A percentile compares a stretch with the other conserved stretches of the same genome.
Conservation (phyloP, 805 yeast genomes). For the Blastobotrys americana region DNA sequence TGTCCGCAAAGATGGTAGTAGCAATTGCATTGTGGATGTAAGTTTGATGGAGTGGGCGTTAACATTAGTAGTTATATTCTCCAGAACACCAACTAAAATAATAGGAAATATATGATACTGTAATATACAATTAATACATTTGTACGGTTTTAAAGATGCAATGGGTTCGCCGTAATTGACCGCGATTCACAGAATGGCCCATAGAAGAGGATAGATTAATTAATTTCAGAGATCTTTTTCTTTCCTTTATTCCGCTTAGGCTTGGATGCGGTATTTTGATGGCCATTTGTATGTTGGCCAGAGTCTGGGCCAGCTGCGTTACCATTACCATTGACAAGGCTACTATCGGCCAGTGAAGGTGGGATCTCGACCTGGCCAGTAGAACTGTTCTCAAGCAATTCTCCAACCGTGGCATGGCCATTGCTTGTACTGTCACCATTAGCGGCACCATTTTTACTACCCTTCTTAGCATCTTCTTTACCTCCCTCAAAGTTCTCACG, state of each 20-base stretch:
- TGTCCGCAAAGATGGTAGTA: too few species aligned
- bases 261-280: background rate
- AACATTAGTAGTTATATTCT: background rate
- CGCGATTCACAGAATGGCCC: too few species aligned
- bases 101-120: background rate
- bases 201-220: too few species aligned
- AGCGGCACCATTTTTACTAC: background rate
- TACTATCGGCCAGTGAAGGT: background rate
- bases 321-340: too few species aligned
- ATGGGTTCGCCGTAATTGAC: too few species aligned
- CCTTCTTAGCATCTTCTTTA: constrained; percentile 26
- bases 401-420: background rate
- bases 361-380: background rate
- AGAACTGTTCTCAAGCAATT: background rate
- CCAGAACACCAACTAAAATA: too few species aligned
- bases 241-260: background rate
- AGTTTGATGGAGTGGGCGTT: too few species aligned
- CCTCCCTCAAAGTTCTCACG: constrained; percentile 76
- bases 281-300: background rate
- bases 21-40: too few species aligned
- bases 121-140: too few species aligned
- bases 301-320: background rate
- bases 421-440: background rate
- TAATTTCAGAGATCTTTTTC: too few species aligned
- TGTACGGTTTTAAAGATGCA: too few species aligned